These are phyloP conservation scores for Aspergillus taichungensis DNA, from an alignment of 495 filamentous ascomycete species.

Conservation along the genomic window DNA sequence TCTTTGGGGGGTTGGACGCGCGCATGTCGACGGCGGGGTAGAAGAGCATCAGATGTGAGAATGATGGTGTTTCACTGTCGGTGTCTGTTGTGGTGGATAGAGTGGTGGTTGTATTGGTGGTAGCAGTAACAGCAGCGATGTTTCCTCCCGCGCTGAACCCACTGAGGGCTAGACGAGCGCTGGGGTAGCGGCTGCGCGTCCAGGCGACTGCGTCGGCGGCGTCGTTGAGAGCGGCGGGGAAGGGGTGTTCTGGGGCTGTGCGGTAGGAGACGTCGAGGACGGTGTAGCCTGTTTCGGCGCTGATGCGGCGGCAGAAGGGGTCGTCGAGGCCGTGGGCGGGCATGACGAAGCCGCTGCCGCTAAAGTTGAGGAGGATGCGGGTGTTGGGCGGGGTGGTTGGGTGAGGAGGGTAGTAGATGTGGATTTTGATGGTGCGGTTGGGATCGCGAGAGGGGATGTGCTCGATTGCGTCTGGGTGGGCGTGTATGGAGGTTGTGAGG, in stretches of 20 bases:
- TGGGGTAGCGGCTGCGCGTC: background rate
- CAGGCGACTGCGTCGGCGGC: conserved; percentile 28
- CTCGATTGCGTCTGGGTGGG: conserved; percentile 11
- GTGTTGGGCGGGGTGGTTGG: background rate
- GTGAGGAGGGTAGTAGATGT: conserved; percentile 19
- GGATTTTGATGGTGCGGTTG: conserved; percentile 20
- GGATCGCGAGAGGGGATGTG: conserved; percentile 22
- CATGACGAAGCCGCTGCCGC: conserved; percentile 22
- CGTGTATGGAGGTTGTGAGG: background rate
- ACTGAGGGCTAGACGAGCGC: background rate
- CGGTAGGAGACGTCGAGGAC: conserved; percentile 51
- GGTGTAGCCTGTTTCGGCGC: conserved; percentile 12
- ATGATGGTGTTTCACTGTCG: conserved; percentile 15
- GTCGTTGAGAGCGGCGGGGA: conserved; percentile 61
- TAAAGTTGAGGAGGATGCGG: conserved; percentile 22
- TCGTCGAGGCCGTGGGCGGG: conserved; percentile 25
- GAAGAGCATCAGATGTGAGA: conserved; percentile 8
- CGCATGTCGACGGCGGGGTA: too few species aligned
- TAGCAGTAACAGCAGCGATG: conserved; percentile 10
- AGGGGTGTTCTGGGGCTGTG: conserved; percentile 60
- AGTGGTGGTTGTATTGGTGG: too few species aligned
- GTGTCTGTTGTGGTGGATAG: conserved; percentile 11
- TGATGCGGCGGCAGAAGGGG: conserved; percentile 18
- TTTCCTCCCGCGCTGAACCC: conserved; percentile 14
- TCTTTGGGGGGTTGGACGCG: too few species aligned